Evolutionary conservation across 1,284 basidiomycete genomes (phyloP), one percentile per base, ranked within the genome.

Genomic region (Cryptococcus maquisensis): DNA sequence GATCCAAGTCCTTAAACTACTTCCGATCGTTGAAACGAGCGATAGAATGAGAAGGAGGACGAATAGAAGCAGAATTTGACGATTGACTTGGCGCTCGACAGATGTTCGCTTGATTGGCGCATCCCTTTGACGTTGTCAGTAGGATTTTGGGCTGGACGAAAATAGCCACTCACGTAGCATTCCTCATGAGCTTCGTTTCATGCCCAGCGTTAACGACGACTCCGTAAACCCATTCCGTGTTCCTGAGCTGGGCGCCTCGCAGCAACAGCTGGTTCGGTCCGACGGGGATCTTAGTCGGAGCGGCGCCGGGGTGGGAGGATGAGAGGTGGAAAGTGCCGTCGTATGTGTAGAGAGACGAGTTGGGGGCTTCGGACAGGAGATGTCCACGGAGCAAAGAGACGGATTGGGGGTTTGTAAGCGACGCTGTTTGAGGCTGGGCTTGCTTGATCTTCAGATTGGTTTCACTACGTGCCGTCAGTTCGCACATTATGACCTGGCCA

Each of bases 371-470:
- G 2, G 90, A 95, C 41, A 88, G 84, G 28, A 98, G 79, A 39
- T 87, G 84, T 4, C 96, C 96, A 20, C 84, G 85, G 1, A 98
- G 80, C 3, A 84, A 75, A 7, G 82, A 81, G 23, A 91, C 86
- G 3, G 86, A 81, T 15, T 84, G 79, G 0, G 95, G 92, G 1
- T 88, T 84, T 10, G 86, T 92, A 41, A 97, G 80, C 12, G 81
- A 68, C 0, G 89, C 79, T 0, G 94, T 97, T 24, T 90, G 84
- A 0, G 89, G 81, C 16, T 88, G 88, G 0, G 90, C 90, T 77
- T 98, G 94, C 73, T 98, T 98, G 78, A 98, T 98, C 80, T 98
- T 99, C 63, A 98, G 81, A 70, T 98, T 98, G 5, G 96, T 99
- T 79, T 98, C 95, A 23, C 91, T 91, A 62, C 1, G 35, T 26